A percentile compares a stretch with the other conserved stretches of the same genome.
These are phyloP conservation scores for Oryza nivara DNA, from an alignment of 176 grass and related monocot species.

Conservation along the genomic window DNA sequence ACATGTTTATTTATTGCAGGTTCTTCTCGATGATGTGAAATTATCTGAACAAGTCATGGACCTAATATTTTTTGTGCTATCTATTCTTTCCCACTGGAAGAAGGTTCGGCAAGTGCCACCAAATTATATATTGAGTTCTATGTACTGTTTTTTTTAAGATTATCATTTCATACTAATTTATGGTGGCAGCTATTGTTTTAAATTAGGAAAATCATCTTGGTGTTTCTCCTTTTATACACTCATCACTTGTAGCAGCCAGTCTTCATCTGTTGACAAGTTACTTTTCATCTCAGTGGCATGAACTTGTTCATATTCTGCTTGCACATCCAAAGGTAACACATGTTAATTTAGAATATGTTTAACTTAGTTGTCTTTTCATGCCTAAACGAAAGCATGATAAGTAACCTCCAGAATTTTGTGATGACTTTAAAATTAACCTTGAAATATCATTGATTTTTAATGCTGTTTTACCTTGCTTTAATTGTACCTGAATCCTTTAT, in stretches of 20 bases:
- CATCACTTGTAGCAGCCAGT: constrained; percentile 73
- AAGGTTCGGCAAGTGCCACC: constrained; percentile 56
- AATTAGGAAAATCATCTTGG: constrained; percentile 70
- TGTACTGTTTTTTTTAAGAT: constrained; percentile 25
- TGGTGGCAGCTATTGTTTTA: constrained; percentile 47
- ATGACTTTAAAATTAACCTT: neutral
- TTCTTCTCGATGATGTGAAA: constrained; percentile 90
- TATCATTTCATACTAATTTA: constrained; percentile 50
- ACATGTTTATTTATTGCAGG: constrained; percentile 52
- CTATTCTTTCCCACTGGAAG: constrained; percentile 78
- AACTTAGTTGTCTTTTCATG: neutral
- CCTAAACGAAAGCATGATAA: neutral
- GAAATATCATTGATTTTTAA: neutral
- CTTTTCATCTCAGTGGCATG: constrained; percentile 86
- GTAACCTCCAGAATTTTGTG: constrained; percentile 1
- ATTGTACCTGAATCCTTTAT: neutral
- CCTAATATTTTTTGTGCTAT: constrained; percentile 74
- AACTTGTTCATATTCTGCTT: constrained; percentile 95
- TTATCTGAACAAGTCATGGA: constrained; percentile 94
- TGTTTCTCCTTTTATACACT: constrained; percentile 66
- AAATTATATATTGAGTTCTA: constrained; percentile 27
- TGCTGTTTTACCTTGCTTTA: neutral
- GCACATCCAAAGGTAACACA: constrained; percentile 84
- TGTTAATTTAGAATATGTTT: constrained; percentile 7
- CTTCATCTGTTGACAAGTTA: constrained; percentile 84